Evolutionary conservation across 2,329 filamentous ascomycete species (phyloP).

Genomic region (Fusarium tupiense): DNA sequence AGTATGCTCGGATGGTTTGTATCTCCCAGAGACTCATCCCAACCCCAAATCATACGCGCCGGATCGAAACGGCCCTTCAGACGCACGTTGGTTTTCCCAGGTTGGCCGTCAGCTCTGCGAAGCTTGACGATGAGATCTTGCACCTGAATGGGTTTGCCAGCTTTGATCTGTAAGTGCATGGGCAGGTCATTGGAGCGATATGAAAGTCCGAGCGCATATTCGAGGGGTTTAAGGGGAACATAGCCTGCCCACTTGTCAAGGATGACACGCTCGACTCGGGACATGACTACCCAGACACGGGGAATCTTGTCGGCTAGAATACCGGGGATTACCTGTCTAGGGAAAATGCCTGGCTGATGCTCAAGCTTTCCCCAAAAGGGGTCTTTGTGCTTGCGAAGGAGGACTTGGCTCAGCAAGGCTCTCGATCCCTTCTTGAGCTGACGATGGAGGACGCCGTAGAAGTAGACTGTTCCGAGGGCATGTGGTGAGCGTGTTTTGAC

Average conservation of each 20-base stretch:
- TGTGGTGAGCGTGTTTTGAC: constrained; percentile 45
- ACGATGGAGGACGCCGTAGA: constrained; percentile 47
- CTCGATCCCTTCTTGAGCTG: constrained; percentile 43
- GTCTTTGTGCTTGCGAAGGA: constrained; percentile 39
- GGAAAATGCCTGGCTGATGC: constrained; percentile 44
- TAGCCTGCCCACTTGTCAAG: constrained; percentile 44
- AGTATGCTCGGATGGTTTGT: neutral
- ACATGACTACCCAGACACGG: constrained; percentile 35
- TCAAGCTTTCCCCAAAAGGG: constrained; percentile 41
- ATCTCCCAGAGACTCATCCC: constrained; percentile 5
- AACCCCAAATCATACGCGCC: constrained; percentile 30
- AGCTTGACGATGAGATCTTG: constrained; percentile 35
- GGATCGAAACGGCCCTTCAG: constrained; percentile 39
- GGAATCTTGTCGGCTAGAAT: constrained; percentile 34
- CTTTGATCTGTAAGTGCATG: constrained; percentile 37
- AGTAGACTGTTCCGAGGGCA: constrained; percentile 46
- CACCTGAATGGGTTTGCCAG: constrained; percentile 14
- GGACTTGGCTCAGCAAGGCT: constrained; percentile 36
- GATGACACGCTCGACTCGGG: constrained; percentile 46
- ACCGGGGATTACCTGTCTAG: constrained; percentile 36
- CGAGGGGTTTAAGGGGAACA: constrained; percentile 43
- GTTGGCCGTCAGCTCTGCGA: constrained; percentile 24
- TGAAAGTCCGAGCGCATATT: constrained; percentile 38
- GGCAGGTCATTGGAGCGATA: constrained; percentile 42
- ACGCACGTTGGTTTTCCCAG: constrained; percentile 35